phyloP scores from a whole-genome alignment of 345 rosid species.

The Eucalyptus pumila region DNA sequence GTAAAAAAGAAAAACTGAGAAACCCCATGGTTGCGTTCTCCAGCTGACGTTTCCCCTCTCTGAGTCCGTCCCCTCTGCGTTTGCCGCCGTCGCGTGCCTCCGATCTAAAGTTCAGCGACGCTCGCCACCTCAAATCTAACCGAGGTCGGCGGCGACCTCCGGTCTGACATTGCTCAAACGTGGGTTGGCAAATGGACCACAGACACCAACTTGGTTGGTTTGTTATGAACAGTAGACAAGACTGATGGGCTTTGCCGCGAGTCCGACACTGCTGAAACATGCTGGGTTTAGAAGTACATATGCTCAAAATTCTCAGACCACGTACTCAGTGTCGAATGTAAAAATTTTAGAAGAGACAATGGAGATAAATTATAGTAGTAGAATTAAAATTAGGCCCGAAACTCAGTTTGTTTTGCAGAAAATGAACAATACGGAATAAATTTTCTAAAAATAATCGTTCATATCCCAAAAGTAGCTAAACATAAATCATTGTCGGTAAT shows the following conservation, averaged over 20 bases:
- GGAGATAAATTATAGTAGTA: not conserved
- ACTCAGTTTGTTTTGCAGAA: not conserved
- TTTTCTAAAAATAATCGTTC: not conserved
- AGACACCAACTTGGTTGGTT: not conserved
- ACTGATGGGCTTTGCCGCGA: not conserved
- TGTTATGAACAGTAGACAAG: not conserved
- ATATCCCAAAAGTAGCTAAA: fast-evolving
- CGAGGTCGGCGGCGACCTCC: not conserved
- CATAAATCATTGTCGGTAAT: fast-evolving
- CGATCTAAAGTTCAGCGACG: not conserved
- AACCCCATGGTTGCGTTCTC: not conserved
- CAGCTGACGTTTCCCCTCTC: not conserved
- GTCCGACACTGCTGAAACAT: not conserved
- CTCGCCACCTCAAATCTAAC: not conserved
- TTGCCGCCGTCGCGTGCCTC: not conserved
- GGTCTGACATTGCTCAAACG: not conserved
- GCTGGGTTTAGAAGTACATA: not conserved
- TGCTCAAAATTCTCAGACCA: not conserved
- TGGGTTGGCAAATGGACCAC: not conserved
- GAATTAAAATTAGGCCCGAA: not conserved
- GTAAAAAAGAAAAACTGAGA: not conserved
- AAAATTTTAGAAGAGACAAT: not conserved
- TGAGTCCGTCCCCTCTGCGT: not conserved
- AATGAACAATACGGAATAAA: fast-evolving
- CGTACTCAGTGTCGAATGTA: not conserved